Base-by-base conservation (phyloP, 2,329 filamentous ascomycete genomes). In the Diplodia mutila region DNA sequence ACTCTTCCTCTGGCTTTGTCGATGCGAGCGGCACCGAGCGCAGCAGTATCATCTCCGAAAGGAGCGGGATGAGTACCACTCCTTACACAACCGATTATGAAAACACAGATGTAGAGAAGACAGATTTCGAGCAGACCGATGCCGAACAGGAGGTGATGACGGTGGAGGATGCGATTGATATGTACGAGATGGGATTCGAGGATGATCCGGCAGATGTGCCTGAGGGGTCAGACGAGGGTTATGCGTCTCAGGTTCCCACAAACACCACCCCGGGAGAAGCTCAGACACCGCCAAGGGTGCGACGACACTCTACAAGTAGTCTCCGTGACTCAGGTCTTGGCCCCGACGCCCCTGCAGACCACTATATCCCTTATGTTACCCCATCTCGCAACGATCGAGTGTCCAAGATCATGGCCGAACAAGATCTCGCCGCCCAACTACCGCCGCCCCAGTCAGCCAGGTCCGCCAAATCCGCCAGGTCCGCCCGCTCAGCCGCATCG, bases 11-110 rank as follows among this genome's bases (percentile, higher is more conserved):
- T 18, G 89, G 86, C 73, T 79, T 84, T 49, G 79, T 86, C 61
- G 85, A 86, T 52, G 75, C 82, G 7, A 86, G 85, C 70, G 85
- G 86, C n/a, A 96, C 92, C 1, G 92, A 94, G 75, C 86, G 92
- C 69, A 96, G 92, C 77, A 97, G 93, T 75, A 85, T 95, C 61
- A 78, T 90, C 70, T 95, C 93, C 3, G 93, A 91, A 72, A 87
- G 88, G 69, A 96, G 91, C 81, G 65, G 54, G n/a, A 93, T 91
- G 1, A 84, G 89, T 65, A 90, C 84, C 81, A 80, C 95, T 83
- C 69, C 85, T 84, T 78, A 93, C 66, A 90, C 92, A 21, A 71
- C 68, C 73, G 75, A 49, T 70, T 57, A 73, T 71, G 72, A 73
- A 54, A 67, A 73, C 27, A 57, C 73, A 14, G 70, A 70, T 21